A percentile compares a stretch with the other conserved stretches of the same genome.
phyloP scores from a whole-genome alignment of 495 filamentous ascomycete genomes.

The Rusavskia elegans region DNA sequence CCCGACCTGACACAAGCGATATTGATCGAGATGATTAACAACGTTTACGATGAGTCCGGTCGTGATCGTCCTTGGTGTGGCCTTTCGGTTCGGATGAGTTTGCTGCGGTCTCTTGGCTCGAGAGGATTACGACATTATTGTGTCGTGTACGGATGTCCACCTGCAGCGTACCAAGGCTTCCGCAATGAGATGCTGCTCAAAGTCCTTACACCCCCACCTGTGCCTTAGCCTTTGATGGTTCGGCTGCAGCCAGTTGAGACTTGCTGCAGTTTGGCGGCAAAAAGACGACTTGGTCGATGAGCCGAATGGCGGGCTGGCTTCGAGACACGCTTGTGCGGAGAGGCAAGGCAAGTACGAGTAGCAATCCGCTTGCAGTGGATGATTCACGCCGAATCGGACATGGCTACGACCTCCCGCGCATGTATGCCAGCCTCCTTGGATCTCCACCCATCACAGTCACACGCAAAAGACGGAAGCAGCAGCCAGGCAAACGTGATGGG shows the following conservation, averaged over 20 bases:
- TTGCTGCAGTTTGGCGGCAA: neutral
- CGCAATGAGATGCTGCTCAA: neutral
- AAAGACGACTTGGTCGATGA: too few species aligned
- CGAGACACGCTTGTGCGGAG: neutral
- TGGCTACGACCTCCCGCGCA: neutral
- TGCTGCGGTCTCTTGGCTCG: too few species aligned
- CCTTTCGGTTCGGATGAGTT: too few species aligned
- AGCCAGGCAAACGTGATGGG: neutral
- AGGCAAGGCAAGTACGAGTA: neutral
- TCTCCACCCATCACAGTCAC: neutral
- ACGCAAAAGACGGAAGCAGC: neutral
- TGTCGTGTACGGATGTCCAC: too few species aligned
- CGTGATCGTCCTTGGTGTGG: too few species aligned
- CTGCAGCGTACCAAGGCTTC: too few species aligned
- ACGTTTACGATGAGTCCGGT: too few species aligned
- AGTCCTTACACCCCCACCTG: neutral
- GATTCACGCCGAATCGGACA: neutral
- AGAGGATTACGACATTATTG: too few species aligned
- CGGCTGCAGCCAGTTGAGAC: neutral
- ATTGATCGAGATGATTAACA: too few species aligned
- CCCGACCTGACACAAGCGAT: too few species aligned
- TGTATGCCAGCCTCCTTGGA: neutral
- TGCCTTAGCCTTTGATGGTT: neutral
- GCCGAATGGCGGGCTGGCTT: too few species aligned
- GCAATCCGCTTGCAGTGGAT: neutral